Percentiles rank a stretch among this genome's conserved stretches.
Evolutionary conservation across 1,139 yeast species (phyloP).

Genomic region (Pichia sp.): DNA sequence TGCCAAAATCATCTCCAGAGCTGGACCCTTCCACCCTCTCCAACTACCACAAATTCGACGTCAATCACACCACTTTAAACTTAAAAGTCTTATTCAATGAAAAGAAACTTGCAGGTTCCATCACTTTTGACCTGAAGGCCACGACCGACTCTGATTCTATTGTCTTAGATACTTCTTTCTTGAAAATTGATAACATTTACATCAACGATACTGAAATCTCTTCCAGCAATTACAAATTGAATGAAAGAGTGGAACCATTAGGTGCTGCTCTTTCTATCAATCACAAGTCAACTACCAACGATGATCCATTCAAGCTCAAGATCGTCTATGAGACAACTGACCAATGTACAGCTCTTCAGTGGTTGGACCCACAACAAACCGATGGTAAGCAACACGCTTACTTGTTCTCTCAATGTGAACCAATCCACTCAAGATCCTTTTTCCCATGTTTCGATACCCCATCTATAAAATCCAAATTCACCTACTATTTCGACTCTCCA

Average conservation of each 20-base stretch:
- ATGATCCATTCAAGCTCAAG: constrained; percentile 30
- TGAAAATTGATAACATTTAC: constrained; percentile 40
- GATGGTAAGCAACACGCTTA: constrained; percentile 67
- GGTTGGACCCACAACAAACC: constrained; percentile 73
- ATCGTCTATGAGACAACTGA: constrained; percentile 61
- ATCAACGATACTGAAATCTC: constrained; percentile 34
- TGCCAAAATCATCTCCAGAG: constrained; percentile 48
- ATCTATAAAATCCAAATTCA: constrained; percentile 62
- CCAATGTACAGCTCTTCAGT: constrained; percentile 79
- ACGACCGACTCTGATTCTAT: constrained; percentile 30
- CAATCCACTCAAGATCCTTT: constrained; percentile 83
- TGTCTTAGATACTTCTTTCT: constrained; percentile 62
- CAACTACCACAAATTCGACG: constrained; percentile 50
- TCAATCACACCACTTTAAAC: constrained; percentile 45
- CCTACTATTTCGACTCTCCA: constrained; percentile 54
- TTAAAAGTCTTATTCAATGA: constrained; percentile 51
- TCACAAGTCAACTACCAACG: constrained; percentile 11
- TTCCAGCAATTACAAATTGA: constrained; percentile 30
- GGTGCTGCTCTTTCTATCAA: constrained; percentile 55
- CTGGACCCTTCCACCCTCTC: constrained; percentile 71
- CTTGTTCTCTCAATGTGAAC: constrained; percentile 85
- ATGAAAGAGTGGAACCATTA: constrained; percentile 50
- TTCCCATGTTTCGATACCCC: constrained; percentile 94
- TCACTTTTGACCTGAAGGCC: constrained; percentile 38
- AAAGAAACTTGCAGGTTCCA: constrained; percentile 48